phyloP scores from a whole-genome alignment of 2,329 filamentous ascomycete genomes.

The Chaetomiaceae sp. region DNA sequence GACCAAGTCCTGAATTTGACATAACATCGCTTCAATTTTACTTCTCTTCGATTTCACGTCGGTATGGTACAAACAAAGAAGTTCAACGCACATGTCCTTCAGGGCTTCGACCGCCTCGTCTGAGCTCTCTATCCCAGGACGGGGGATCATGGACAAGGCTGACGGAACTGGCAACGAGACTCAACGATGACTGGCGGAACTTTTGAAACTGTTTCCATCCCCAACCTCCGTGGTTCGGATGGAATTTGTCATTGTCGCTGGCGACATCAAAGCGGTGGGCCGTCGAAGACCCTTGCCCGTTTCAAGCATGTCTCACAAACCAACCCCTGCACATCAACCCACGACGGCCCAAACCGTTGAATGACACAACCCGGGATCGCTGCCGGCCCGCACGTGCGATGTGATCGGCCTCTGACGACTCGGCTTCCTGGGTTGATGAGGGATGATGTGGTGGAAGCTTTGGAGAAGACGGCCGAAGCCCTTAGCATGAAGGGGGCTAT shows the following conservation, averaged over 20 bases:
- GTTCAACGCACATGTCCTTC: too few species aligned
- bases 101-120: too few species aligned
- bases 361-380: neutral
- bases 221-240: neutral
- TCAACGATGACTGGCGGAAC: too few species aligned
- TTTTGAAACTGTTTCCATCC: too few species aligned
- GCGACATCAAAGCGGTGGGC: conserved; percentile 12
- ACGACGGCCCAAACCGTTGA: neutral
- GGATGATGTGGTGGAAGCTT: conserved; percentile 3
- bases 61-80: too few species aligned
- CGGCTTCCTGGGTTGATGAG: neutral
- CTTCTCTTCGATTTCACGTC: too few species aligned
- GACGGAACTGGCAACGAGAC: too few species aligned
- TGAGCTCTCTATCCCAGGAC: too few species aligned
- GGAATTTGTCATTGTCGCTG: conserved; percentile 17
- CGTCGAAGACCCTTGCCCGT: conserved; percentile 3
- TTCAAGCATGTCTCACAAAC: conserved; percentile 22
- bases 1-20: too few species aligned
- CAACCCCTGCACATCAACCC: conserved; percentile 9
- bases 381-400: neutral
- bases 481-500: neutral
- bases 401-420: conserved; percentile 1
- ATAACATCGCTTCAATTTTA: too few species aligned
- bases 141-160: too few species aligned
- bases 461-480: conserved; percentile 3